Evolutionary conservation across 192 early-diverging fungal species (phyloP).

Genomic region (Podila horticola): DNA sequence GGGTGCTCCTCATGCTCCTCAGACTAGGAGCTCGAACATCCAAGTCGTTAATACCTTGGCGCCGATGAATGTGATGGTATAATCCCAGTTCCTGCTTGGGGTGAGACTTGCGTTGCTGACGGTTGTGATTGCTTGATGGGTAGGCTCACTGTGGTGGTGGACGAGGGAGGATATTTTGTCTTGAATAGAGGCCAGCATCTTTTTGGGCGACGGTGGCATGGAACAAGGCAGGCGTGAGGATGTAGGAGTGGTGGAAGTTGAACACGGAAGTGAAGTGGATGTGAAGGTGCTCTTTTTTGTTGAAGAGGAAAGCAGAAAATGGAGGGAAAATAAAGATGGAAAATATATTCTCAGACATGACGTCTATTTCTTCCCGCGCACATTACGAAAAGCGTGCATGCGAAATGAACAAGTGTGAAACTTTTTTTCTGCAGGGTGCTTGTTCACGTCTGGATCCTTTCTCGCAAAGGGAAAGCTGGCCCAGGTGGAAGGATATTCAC

Average conservation of each 20-base stretch:
- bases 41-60: conserved; percentile 17
- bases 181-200: conserved; percentile 30
- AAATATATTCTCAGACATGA: too few relatives aligned
- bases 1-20: too few relatives aligned
- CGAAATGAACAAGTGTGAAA: not conserved
- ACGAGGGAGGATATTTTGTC: conserved; percentile 26
- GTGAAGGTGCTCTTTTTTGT: too few relatives aligned
- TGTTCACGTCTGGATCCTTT: not conserved
- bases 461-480: not conserved
- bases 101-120: not conserved
- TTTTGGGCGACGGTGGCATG: not conserved
- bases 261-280: not conserved
- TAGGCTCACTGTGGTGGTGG: conserved; percentile 12
- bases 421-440: not conserved
- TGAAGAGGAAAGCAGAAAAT: not conserved
- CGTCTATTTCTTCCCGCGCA: not conserved
- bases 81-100: conserved; percentile 45
- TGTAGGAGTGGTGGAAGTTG: not conserved
- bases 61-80: conserved; percentile 29
- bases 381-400: not conserved
- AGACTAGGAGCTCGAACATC: not conserved
- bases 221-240: not conserved
- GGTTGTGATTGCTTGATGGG: not conserved
- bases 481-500: conserved; percentile 4
- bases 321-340: not conserved